Percentiles rank a stretch among this genome's conserved stretches.
phyloP scores from a whole-genome alignment of 306 rosid species.

The Acacia melanoxylon region DNA sequence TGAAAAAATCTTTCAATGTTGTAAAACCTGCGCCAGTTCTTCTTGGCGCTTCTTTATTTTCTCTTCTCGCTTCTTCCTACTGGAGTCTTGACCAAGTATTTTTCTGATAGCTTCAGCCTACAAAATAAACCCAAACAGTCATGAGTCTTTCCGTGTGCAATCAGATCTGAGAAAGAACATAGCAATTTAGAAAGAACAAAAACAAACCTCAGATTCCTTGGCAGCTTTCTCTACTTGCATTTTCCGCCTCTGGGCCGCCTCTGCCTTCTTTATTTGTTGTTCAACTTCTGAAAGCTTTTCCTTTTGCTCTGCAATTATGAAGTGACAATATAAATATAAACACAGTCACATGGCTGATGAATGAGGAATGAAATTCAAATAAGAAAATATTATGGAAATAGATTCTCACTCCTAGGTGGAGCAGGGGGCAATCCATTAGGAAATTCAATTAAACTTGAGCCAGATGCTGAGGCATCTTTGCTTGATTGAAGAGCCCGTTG shows the following conservation, averaged over 20 bases:
- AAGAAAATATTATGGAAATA: constrained; percentile 3
- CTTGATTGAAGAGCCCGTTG: constrained; percentile 91
- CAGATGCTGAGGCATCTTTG: constrained; percentile 71
- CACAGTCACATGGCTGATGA: constrained; percentile 29
- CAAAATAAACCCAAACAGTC: constrained; percentile 30
- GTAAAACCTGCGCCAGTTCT: constrained; percentile 82
- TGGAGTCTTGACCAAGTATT: constrained; percentile 97
- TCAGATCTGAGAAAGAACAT: neutral
- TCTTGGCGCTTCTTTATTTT: constrained; percentile 89
- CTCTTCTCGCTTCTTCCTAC: constrained; percentile 87
- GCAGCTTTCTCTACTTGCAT: constrained; percentile 77
- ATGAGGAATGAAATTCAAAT: constrained; percentile 26
- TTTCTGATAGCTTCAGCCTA: constrained; percentile 95
- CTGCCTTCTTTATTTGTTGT: constrained; percentile 76
- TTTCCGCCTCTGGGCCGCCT: constrained; percentile 73
- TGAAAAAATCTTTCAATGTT: neutral
- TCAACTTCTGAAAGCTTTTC: constrained; percentile 69
- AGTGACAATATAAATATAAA: constrained; percentile 18
- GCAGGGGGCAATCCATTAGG: constrained; percentile 98
- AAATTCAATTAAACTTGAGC: constrained; percentile 74
- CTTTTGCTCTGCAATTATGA: constrained; percentile 59
- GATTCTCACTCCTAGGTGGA: constrained; percentile 86
- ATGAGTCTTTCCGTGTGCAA: constrained; percentile 15
- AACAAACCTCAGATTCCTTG: constrained; percentile 63
- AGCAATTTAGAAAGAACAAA: neutral